Evolutionary conservation across 257 asterid species (phyloP), one percentile per base, ranked within the genome.

Genomic region (Scutellaria baicalensis): DNA sequence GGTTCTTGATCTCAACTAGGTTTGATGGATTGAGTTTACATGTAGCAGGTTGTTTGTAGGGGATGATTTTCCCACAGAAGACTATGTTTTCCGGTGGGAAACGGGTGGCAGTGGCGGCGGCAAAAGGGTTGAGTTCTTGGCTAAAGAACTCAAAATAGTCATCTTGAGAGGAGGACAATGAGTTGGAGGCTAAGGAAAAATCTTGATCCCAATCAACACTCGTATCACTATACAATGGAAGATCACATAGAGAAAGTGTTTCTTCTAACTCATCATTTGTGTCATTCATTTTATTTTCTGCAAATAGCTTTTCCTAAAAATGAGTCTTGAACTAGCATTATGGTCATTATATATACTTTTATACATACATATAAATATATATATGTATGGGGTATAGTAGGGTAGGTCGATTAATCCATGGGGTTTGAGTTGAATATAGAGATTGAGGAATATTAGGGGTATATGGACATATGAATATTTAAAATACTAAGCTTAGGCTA

Each of bases 201-300:
- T 66, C 27, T 44, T 80, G 74, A 54, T 67, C 82, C 80, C 80
- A 78, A 3, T 79, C 70, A 13, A 59, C 75, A 43, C 77, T 72
- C 17, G 72, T 78, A 64, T 75, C 78, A 44, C 82, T 73, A 8
- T 76, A 75, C 11, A 86, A 35, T 20, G 88, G 81, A 11, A 83
- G 82, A 71, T 84, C 96, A 66, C 86, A 81, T 6, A 89, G 73
- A 40, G 96, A 89, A 12, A 89, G 85, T 8, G 93, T 83, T 11
- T 88, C 96, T 20, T 79, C 85, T 18, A 54, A 76, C 11, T 78
- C 90, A 21, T 82, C 80, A 0, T 16, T 9, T 6, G n/a, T 12
- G 27, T 14, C 51, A n/a, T 73, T 50, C 77, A 70, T 71, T 39
- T 49, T 54, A 21, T 4, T 36, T 45, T 43, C 70, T 43, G 55